Percentiles rank a stretch among this genome's conserved stretches.
These are phyloP conservation scores for Colletotrichum echinochloae DNA, from an alignment of 2,329 filamentous ascomycete genomes.

Conservation along the genomic window DNA sequence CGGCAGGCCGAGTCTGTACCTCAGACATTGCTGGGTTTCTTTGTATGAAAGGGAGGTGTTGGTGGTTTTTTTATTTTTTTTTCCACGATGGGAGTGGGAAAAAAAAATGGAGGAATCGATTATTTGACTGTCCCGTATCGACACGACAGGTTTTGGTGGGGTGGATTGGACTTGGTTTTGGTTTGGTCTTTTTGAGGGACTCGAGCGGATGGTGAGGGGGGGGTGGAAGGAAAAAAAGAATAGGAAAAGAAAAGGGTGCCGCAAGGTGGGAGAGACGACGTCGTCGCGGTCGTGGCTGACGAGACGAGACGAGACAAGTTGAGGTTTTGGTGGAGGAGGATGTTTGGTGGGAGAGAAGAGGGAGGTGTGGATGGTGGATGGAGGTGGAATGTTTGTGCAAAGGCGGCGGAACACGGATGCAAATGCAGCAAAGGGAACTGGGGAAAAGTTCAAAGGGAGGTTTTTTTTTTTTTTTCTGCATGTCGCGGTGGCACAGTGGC, in stretches of 20 bases:
- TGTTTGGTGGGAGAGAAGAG: slow-evolving; percentile 39
- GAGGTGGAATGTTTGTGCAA: slow-evolving; percentile 43
- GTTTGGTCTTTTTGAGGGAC: slow-evolving; percentile 28
- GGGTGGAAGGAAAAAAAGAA: slow-evolving; percentile 41
- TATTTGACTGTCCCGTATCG: slow-evolving; percentile 38
- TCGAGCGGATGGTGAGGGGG: slow-evolving; percentile 45
- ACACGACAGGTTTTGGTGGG: slow-evolving; percentile 41
- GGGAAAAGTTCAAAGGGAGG: slow-evolving; percentile 41
- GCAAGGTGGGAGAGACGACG: slow-evolving; percentile 36
- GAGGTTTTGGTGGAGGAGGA: slow-evolving; percentile 41
- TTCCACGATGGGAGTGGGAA: slow-evolving; percentile 40
- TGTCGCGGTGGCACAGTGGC: background rate
- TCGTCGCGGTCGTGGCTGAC: slow-evolving; percentile 41
- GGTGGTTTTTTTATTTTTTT: slow-evolving; percentile 37
- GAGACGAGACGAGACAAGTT: slow-evolving; percentile 42
- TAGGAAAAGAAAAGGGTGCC: slow-evolving; percentile 44
- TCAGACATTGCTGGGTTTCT: slow-evolving; percentile 80
- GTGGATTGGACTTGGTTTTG: background rate
- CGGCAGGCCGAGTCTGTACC: slow-evolving; percentile 84
- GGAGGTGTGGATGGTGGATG: slow-evolving; percentile 43
- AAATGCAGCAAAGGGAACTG: slow-evolving; percentile 22
- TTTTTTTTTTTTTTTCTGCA: slow-evolving; percentile 12
- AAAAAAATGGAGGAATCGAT: slow-evolving; percentile 37
- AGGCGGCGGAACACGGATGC: slow-evolving; percentile 29
- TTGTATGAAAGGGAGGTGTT: slow-evolving; percentile 35